A percentile compares a stretch with the other conserved stretches of the same genome.
Conservation (phyloP, 176 grass and related monocot genomes). For the Carex pumila region DNA sequence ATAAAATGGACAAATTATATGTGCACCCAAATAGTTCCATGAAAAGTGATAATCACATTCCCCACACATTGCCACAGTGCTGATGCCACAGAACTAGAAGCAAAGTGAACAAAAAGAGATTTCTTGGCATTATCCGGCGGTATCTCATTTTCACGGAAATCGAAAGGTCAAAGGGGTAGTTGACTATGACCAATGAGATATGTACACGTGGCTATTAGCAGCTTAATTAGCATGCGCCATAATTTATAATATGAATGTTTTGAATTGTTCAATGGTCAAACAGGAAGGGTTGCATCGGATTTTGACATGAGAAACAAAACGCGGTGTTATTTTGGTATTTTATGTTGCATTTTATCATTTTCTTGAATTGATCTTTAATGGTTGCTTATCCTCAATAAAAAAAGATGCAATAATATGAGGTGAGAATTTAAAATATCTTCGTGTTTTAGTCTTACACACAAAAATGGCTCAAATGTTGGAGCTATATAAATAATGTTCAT, state of each 20-base stretch:
- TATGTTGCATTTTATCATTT: background rate
- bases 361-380: background rate
- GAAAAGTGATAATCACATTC: background rate
- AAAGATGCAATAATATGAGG: background rate
- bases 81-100: background rate
- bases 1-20: too few species aligned
- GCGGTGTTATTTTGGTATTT: background rate
- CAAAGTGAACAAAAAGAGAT: background rate
- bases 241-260: background rate
- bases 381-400: background rate
- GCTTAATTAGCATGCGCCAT: background rate
- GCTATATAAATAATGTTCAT: background rate
- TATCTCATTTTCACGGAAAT: background rate
- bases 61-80: background rate
- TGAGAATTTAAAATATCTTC: too few species aligned
- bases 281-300: background rate
- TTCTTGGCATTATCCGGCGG: background rate
- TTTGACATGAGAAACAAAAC: background rate
- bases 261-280: constrained; percentile 1
- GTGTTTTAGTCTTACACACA: too few species aligned
- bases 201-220: background rate
- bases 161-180: background rate
- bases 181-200: background rate
- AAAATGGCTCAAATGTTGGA: too few species aligned
- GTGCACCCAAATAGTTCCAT: background rate